Percentiles rank a stretch among this genome's conserved stretches.
Evolutionary conservation across 306 rosid species (phyloP).

Genomic region (Quillaja saponaria): DNA sequence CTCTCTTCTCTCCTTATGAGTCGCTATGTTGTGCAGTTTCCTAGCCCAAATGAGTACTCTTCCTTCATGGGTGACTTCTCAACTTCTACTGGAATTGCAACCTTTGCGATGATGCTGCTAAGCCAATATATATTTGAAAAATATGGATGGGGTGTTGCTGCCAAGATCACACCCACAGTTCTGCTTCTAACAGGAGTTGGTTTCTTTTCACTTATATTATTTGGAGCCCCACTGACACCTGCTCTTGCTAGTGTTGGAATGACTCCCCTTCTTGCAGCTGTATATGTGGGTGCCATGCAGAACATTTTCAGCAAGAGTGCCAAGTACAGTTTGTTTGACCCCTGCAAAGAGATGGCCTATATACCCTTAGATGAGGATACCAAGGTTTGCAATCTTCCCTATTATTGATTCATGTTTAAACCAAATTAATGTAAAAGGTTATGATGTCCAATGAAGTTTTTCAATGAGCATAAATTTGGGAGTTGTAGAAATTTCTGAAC

Average conservation of each 20-base stretch:
- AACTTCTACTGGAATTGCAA: slow-evolving; percentile 85
- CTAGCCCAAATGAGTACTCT: slow-evolving; percentile 95
- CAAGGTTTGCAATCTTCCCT: slow-evolving; percentile 55
- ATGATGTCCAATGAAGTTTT: not conserved
- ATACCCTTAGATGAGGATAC: slow-evolving; percentile 98
- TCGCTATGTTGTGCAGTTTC: slow-evolving; percentile 57
- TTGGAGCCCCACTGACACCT: slow-evolving; percentile 68
- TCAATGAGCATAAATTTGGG: not conserved
- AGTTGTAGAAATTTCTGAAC: not conserved
- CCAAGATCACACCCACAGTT: slow-evolving; percentile 88
- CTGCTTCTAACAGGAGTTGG: slow-evolving; percentile 86
- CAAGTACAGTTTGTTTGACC: slow-evolving; percentile 94
- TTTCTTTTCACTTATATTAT: slow-evolving; percentile 81
- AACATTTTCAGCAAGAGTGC: slow-evolving; percentile 99
- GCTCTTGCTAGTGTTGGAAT: slow-evolving; percentile 64
- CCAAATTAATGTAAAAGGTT: slow-evolving; percentile 12
- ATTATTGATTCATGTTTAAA: slow-evolving; percentile 9
- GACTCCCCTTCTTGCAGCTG: slow-evolving; percentile 99
- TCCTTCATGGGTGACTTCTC: slow-evolving; percentile 99
- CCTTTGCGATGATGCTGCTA: slow-evolving; percentile 91
- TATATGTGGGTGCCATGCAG: slow-evolving; percentile 97
- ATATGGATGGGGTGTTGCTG: slow-evolving; percentile 98
- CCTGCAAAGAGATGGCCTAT: slow-evolving; percentile 99
- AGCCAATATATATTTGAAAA: slow-evolving; percentile 80
- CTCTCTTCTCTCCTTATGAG: not conserved